Evolutionary conservation across 495 filamentous ascomycete species (phyloP), one percentile per base, ranked within the genome.

Genomic region (Parathielavia appendiculata): DNA sequence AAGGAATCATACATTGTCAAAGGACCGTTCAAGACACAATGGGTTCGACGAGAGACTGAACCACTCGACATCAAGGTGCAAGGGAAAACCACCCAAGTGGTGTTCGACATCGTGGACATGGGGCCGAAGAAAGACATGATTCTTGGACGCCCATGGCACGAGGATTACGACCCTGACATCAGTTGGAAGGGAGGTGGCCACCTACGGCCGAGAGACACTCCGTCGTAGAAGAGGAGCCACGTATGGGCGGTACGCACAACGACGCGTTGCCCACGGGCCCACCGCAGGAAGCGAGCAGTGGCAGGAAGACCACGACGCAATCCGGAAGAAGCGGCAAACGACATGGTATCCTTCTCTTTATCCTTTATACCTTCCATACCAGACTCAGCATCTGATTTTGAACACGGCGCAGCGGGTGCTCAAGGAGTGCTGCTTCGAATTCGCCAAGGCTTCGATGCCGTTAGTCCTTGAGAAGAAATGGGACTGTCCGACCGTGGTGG

Each of bases 101-200:
- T 38, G 2, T 51, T 51, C 48, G 19, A 51, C 34, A 51, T 51
- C 32, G 48, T 51, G n/a, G 48, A 51, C 22, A 51, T 51, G n/a
- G 48, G 34, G 17, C n/a, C 48, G 2, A 20, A 51, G 30, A 36
- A 26, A 5, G 34, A 36, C 10, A 22, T 51, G 6, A 51, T 51
- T 20, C 19, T 36, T 1, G 30, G 48, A 11, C 30, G 32, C 16
- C 48, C 10, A 51, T 51, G 10, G 34, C 22, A 51, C 34, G 13
- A 14, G 32, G 14, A 38, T 2, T 38, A 51, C 6, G n/a, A 51
- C 48, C 48, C 34, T 0, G 34, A 51, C 48, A 51, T 51, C n/a
- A 38, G n/a, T 38, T 51, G 30, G 34, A 51, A 51, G 48, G 48
- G 32, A 38, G 48, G 34, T 51, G 13, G 46, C 46, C 46, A 32